These are phyloP conservation scores for Lophiotrema nucula DNA, from an alignment of 495 filamentous ascomycete genomes.

Conservation along the genomic window DNA sequence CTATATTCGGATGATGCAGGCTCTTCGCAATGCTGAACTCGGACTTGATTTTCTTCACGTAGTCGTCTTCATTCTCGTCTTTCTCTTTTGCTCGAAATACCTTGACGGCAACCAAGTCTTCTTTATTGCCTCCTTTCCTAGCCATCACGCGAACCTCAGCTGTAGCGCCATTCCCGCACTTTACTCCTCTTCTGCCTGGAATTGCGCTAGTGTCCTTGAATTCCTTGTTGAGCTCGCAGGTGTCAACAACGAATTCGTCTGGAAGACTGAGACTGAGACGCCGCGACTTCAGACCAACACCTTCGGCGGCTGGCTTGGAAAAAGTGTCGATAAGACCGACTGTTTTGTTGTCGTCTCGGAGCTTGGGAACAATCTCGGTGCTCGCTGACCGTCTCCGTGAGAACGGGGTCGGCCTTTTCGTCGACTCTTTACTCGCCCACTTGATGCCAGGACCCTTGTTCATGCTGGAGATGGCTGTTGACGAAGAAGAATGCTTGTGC, in stretches of 20 bases:
- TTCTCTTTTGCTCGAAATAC: slow-evolving; percentile 67
- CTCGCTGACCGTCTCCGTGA: slow-evolving; percentile 29
- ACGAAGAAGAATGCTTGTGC: slow-evolving; percentile 29
- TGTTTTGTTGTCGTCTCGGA: slow-evolving; percentile 15
- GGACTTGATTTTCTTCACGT: slow-evolving; percentile 75
- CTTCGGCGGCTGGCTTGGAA: slow-evolving; percentile 55
- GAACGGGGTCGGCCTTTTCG: not conserved
- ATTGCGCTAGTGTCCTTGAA: slow-evolving; percentile 60
- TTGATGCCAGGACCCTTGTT: slow-evolving; percentile 9
- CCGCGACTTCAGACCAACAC: slow-evolving; percentile 65
- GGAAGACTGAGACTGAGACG: slow-evolving; percentile 62
- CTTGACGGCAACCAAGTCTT: slow-evolving; percentile 71
- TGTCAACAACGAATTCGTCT: slow-evolving; percentile 63
- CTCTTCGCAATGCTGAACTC: slow-evolving; percentile 77
- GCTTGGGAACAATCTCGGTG: slow-evolving; percentile 21
- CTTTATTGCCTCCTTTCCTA: slow-evolving; percentile 47
- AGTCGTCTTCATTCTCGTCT: slow-evolving; percentile 62
- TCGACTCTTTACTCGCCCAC: slow-evolving; percentile 15
- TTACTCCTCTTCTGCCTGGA: slow-evolving; percentile 50
- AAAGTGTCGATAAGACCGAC: slow-evolving; percentile 30
- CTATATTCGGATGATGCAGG: slow-evolving; percentile 74
- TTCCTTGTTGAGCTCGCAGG: slow-evolving; percentile 58
- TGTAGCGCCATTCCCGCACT: slow-evolving; percentile 65
- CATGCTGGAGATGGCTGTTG: slow-evolving; percentile 20
- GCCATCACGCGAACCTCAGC: slow-evolving; percentile 70